Base-by-base conservation (phyloP, 1,284 basidiomycete genomes). In the Paramarasmius palmivorus region DNA sequence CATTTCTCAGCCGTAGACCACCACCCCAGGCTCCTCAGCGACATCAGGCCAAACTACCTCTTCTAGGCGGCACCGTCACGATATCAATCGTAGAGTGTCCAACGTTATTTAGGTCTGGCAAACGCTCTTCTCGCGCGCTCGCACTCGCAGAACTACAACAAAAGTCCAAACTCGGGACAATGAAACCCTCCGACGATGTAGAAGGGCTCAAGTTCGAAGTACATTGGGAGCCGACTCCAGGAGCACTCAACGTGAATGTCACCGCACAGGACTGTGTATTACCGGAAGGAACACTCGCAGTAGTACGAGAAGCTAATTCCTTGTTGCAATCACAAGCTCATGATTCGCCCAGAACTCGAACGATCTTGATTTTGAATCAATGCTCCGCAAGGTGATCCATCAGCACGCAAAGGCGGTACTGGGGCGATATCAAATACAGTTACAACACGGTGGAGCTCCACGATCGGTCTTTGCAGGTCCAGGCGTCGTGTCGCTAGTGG, bases 351-450 rank as follows among this genome's bases (percentile, higher is more conserved):
- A 91, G 88, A 73, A 90, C 61, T 68, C 88, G 29, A 72, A 81
- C 50, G 74, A 86, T 56, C 72, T 93, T 23, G 87, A 93, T 65
- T 82, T 92, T 52, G 87, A 90, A 65, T 70, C 70, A 2, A 68
- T 91, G 59, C 67, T 93, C 29, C 73, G 76, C 49, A 75, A 66
- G 47, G 79, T 84, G 7, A 80, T 91, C 35, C 71, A 78, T 45
- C 74, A 73, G 56, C 90, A 92, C 63, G 76, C 83, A 2, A 74
- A 76, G 52, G 77, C 76, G 1, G 81, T 92, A 51, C 73, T 89
- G 41, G 73, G 67, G 42, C 69, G 75, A 38, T 83, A 84, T 61
- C 77, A 82, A 52, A 55, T 66, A 37, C 78, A 81, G 52, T 72
- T 90, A 2, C 80, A 79, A 60, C 72, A 71, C 36, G 77, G 76